A percentile compares a stretch with the other conserved stretches of the same genome.
These are phyloP conservation scores for Nicotiana noctiflora DNA, from an alignment of 257 asterid genomes.

Conservation along the genomic window DNA sequence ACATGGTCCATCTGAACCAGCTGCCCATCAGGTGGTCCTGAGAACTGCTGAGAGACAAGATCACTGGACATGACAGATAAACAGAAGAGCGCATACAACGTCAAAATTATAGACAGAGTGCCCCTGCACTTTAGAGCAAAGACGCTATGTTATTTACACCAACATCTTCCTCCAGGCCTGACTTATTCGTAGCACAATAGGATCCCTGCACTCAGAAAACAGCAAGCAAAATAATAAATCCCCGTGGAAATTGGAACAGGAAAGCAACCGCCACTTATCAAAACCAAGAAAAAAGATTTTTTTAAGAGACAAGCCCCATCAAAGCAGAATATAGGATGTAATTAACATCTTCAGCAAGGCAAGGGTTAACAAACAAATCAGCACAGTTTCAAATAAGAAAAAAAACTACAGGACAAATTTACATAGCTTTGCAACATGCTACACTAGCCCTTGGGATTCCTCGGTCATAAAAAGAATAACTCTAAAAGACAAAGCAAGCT, in stretches of 20 bases:
- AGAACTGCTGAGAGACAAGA: constrained; percentile 41
- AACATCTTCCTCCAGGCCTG: not conserved
- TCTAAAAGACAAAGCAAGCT: not conserved
- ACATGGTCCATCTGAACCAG: constrained; percentile 53
- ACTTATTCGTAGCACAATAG: not conserved
- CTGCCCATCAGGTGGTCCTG: constrained; percentile 30
- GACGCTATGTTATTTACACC: not conserved
- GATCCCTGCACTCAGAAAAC: constrained; percentile 6
- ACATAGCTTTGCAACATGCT: not conserved
- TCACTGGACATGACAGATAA: constrained; percentile 39
- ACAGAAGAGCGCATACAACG: constrained; percentile 6
- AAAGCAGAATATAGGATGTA: not conserved
- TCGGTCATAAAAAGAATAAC: not conserved
- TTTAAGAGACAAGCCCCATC: not conserved
- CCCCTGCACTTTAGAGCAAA: not conserved
- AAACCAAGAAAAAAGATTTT: not conserved
- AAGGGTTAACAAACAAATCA: not conserved
- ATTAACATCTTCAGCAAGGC: not conserved
- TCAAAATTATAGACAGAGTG: not conserved
- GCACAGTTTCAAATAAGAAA: not conserved
- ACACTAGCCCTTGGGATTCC: too few relatives aligned
- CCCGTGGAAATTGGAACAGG: not conserved
- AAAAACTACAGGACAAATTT: not conserved
- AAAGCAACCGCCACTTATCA: not conserved
- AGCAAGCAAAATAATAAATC: not conserved